A percentile compares a stretch with the other conserved stretches of the same genome.
phyloP scores from a whole-genome alignment of 1,284 basidiomycete species.

The Tilletia indica region DNA sequence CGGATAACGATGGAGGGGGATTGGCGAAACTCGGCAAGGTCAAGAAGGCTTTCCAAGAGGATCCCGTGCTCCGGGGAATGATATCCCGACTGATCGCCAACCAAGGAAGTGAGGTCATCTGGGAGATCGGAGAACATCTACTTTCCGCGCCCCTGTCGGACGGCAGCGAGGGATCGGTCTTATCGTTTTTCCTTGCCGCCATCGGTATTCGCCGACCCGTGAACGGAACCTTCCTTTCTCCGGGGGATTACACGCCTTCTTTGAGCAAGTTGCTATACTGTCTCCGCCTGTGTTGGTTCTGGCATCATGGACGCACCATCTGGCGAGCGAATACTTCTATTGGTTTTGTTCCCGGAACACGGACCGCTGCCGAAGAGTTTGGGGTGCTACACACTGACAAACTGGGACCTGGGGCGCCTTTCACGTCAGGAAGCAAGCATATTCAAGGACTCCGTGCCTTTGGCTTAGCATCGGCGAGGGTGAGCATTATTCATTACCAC shows the following conservation, averaged over 20 bases:
- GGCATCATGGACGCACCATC: no score
- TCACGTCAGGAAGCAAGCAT: background rate
- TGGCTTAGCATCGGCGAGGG: no score
- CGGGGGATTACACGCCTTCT: no score
- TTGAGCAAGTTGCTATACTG: no score
- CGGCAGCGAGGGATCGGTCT: no score
- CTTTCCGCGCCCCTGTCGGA: no score
- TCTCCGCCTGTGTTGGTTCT: no score
- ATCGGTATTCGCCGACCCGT: no score
- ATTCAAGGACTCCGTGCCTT: background rate
- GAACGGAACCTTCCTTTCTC: no score
- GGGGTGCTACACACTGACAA: background rate
- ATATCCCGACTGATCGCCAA: background rate
- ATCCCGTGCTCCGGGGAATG: background rate
- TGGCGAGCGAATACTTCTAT: background rate
- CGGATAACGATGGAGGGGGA: background rate
- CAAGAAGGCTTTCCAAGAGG: background rate
- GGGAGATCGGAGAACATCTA: background rate
- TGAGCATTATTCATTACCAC: background rate
- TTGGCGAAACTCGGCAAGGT: background rate
- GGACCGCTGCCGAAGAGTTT: background rate
- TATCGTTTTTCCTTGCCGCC: no score
- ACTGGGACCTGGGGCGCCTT: background rate
- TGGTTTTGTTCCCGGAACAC: background rate
- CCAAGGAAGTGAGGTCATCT: background rate